Evolutionary conservation across 2,329 filamentous ascomycete species (phyloP), one percentile per base, ranked within the genome.

Genomic region (Hymenoscyphus repandus): DNA sequence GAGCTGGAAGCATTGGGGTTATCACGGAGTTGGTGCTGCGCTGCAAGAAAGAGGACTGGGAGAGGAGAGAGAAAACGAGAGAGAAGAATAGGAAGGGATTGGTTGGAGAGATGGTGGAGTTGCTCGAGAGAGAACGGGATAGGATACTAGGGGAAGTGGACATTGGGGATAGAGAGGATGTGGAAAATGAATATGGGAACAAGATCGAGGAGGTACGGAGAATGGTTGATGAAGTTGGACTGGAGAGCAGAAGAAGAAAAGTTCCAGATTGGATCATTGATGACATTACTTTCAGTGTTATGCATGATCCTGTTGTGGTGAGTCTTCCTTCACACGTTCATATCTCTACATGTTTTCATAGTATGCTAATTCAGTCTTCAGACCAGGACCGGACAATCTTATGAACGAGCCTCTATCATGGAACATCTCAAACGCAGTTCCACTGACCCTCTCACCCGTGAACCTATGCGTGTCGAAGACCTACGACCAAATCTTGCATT

Each of bases 331-430:
- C 13, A n/a, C 45, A 36, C 30, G 9, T 17, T 32, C 47, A 12
- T 13, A 7, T 31, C 34, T 18, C 10, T 18, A 22, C 31, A 17
- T 13, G 31, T 9, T 43, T 38, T 33, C 9, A 6, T 3, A 6
- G 12, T 12, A 33, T 39, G 18, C 50, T 57, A 40, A 58, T 17
- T n/a, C 34, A 13, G 6, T 9, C 17, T 5, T 60, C 68, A 74
- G 84, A 92, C 88, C 1, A 90, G 87, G 63, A 91, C 86, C 1
- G 93, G 93, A 11, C 88, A 91, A 57, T 93, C 87, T 1, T 99
- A 96, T 66, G 93, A 97, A 67, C 80, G 92, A 38, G 78, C 88
- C 0, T 88, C 88, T 13, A 86, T 99, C 54, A 76, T 90, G 64
- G 90, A 95, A 68, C 90, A 96, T 65, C 75, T 99, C 22, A 85